These are phyloP conservation scores for Dryas alaskensis DNA, from an alignment of 306 rosid genomes.

Conservation along the genomic window DNA sequence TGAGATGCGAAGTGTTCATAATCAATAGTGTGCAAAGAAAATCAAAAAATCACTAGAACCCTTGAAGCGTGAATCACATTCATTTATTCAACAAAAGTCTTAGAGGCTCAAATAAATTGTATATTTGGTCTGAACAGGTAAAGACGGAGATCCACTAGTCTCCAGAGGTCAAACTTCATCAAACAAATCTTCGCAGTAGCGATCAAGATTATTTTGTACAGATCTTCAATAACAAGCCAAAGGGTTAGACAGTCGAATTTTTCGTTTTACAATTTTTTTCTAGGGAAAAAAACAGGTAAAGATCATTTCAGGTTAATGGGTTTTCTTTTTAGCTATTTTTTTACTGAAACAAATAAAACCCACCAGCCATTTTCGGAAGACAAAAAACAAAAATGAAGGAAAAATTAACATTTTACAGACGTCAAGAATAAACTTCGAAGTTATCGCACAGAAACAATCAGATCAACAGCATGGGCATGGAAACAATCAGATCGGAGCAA, in stretches of 20 bases:
- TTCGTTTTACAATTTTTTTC: neutral
- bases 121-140: neutral
- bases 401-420: neutral
- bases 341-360: neutral
- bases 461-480: neutral
- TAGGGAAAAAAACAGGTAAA: neutral
- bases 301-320: neutral
- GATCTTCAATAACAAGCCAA: neutral
- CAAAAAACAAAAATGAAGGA: neutral
- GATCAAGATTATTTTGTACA: neutral
- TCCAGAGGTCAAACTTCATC: neutral
- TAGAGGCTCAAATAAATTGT: neutral
- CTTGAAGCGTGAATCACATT: neutral
- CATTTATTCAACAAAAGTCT: neutral
- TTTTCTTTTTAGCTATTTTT: neutral
- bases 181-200: neutral
- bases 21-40: too few species aligned
- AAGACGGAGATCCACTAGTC: neutral
- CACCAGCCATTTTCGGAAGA: neutral
- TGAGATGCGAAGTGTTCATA: neutral
- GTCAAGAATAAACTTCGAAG: neutral
- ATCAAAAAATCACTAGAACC: too few species aligned
- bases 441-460: neutral
- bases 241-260: neutral
- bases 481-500: slow-evolving; percentile 12